These are phyloP conservation scores for Aureobasidium lini DNA, from an alignment of 2,329 filamentous ascomycete genomes.

Conservation along the genomic window DNA sequence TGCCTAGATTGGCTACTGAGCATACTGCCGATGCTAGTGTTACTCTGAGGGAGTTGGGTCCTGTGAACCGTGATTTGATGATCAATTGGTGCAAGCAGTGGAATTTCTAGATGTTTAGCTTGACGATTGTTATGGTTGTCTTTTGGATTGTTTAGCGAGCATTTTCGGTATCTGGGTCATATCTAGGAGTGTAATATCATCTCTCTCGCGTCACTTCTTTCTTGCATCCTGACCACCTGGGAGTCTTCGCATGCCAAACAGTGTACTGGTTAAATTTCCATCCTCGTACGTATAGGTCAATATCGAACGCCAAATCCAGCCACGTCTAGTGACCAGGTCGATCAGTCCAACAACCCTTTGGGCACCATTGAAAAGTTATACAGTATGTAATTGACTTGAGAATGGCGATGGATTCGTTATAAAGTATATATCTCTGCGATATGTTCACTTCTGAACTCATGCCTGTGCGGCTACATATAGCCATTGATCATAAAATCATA, in stretches of 20 bases:
- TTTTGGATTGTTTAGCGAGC: background rate
- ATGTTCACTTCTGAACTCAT: too few species aligned
- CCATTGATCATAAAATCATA: background rate
- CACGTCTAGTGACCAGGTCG: too few species aligned
- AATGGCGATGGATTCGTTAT: too few species aligned
- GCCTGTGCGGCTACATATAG: background rate
- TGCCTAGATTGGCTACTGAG: constrained; percentile 19
- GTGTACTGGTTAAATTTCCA: too few species aligned
- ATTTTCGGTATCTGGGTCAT: background rate
- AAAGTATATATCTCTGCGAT: too few species aligned
- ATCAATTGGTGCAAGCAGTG: constrained; percentile 22
- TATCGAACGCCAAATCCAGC: too few species aligned
- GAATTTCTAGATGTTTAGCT: constrained; percentile 15
- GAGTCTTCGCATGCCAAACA: too few species aligned
- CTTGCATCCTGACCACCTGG: too few species aligned
- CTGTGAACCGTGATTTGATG: constrained; percentile 19
- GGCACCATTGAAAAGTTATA: too few species aligned
- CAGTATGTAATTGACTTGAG: too few species aligned
- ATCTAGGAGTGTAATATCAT: background rate
- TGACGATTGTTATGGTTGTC: background rate
- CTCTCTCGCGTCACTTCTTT: background rate
- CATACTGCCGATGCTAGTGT: constrained; percentile 23
- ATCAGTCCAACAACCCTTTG: too few species aligned
- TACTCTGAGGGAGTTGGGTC: constrained; percentile 23
- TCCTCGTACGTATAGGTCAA: too few species aligned